phyloP scores from a whole-genome alignment of 164 flowering plant genomes.

The Annona cherimola region DNA sequence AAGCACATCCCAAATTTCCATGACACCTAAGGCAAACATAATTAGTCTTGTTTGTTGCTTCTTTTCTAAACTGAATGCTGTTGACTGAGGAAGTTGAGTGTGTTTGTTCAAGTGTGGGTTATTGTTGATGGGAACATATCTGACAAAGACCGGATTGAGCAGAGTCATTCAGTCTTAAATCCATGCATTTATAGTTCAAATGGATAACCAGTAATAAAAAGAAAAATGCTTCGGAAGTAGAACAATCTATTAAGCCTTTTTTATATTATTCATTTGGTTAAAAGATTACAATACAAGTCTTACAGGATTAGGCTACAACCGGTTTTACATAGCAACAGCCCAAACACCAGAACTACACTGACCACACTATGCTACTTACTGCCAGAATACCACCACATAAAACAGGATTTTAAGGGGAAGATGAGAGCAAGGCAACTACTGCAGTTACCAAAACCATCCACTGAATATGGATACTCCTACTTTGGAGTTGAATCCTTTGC shows the following conservation, averaged over 20 bases:
- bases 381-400: constrained; percentile 5
- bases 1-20: neutral
- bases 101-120: too few species aligned
- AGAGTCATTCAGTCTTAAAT: constrained; percentile 54
- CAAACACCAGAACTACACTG: neutral
- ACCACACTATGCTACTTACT: neutral
- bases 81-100: neutral
- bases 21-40: neutral
- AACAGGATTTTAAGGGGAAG: neutral
- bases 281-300: neutral
- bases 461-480: neutral
- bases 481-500: constrained; percentile 24
- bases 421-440: constrained; percentile 1
- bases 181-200: neutral
- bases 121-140: too few species aligned
- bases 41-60: neutral
- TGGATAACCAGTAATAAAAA: neutral
- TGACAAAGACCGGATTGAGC: constrained; percentile 47
- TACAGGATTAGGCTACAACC: neutral
- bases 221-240: neutral
- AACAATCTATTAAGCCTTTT: neutral
- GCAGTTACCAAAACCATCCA: neutral
- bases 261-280: constrained; percentile 1
- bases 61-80: neutral
- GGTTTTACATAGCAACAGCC: neutral